These are phyloP conservation scores for Camelina laxa DNA, from an alignment of 345 rosid species.

Conservation along the genomic window DNA sequence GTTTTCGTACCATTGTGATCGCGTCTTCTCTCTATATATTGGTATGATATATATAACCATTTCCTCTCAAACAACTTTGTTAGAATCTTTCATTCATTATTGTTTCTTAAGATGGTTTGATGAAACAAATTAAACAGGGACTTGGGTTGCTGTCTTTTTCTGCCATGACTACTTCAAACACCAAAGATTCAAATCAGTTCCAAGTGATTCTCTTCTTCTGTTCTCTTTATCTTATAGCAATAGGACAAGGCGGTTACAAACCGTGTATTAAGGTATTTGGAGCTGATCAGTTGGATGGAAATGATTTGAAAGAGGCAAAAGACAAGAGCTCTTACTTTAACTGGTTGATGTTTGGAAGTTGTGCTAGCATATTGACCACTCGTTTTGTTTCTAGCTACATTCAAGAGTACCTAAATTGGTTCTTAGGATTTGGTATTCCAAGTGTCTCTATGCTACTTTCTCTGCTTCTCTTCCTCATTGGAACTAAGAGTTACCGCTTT, in stretches of 20 bases:
- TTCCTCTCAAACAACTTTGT: not conserved
- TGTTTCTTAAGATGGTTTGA: not conserved
- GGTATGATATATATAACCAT: conserved; percentile 32
- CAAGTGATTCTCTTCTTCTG: conserved; percentile 42
- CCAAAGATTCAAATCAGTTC: conserved; percentile 21
- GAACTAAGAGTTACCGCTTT: conserved; percentile 38
- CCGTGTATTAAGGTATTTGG: conserved; percentile 88
- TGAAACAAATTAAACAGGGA: conserved; percentile 45
- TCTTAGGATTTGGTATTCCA: conserved; percentile 59
- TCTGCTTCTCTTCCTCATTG: conserved; percentile 45
- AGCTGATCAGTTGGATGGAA: conserved; percentile 73
- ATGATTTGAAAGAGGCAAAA: conserved; percentile 51
- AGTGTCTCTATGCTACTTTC: conserved; percentile 38
- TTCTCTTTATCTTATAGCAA: conserved; percentile 49
- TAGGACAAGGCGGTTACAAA: conserved; percentile 58
- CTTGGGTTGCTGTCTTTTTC: conserved; percentile 54
- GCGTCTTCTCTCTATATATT: conserved; percentile 59
- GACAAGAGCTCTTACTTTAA: conserved; percentile 77
- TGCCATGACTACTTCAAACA: conserved; percentile 36
- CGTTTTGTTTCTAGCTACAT: conserved; percentile 57
- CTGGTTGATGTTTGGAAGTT: conserved; percentile 75
- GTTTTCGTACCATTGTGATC: conserved; percentile 60
- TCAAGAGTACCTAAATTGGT: conserved; percentile 83
- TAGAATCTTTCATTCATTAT: not conserved
- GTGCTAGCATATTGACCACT: conserved; percentile 49